These are phyloP conservation scores for Coffea eugenioides DNA, from an alignment of 257 asterid genomes.

Conservation along the genomic window DNA sequence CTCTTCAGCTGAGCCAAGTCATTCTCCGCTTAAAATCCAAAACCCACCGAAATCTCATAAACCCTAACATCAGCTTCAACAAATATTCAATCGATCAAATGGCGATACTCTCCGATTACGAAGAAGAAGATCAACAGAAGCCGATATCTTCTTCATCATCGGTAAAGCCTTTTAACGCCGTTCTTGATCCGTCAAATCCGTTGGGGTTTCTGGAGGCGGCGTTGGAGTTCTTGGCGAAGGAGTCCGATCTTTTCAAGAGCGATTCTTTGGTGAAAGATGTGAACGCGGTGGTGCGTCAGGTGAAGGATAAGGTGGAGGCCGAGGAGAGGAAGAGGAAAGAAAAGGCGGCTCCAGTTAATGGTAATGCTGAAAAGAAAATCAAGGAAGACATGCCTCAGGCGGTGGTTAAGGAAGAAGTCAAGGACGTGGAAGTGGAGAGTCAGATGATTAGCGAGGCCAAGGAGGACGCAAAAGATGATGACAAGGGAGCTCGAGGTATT, in stretches of 20 bases:
- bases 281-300: constrained; percentile 67
- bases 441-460: constrained; percentile 27
- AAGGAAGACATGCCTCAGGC: constrained; percentile 22
- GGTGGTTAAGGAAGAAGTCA: constrained; percentile 21
- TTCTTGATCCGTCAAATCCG: constrained; percentile 66
- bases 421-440: constrained; percentile 29
- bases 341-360: constrained; percentile 17
- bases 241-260: constrained; percentile 75
- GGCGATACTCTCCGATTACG: constrained; percentile 77
- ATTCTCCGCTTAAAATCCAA: too few relatives aligned
- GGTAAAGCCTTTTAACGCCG: constrained; percentile 48
- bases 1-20: too few relatives aligned
- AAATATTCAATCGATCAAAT: constrained; percentile 11
- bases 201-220: constrained; percentile 62
- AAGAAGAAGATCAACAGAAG: constrained; percentile 40
- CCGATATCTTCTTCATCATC: constrained; percentile 24
- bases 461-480: constrained; percentile 27
- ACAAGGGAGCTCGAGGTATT: constrained; percentile 51
- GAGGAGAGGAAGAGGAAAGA: constrained; percentile 55
- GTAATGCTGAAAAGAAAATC: constrained; percentile 24
- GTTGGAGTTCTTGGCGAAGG: constrained; percentile 63
- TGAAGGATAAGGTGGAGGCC: constrained; percentile 51
- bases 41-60: constrained; percentile 3
- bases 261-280: constrained; percentile 63
- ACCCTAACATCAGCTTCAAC: not conserved